Base-by-base conservation (phyloP, 768 basidiomycete species). In the Tephrocybe sp. region DNA sequence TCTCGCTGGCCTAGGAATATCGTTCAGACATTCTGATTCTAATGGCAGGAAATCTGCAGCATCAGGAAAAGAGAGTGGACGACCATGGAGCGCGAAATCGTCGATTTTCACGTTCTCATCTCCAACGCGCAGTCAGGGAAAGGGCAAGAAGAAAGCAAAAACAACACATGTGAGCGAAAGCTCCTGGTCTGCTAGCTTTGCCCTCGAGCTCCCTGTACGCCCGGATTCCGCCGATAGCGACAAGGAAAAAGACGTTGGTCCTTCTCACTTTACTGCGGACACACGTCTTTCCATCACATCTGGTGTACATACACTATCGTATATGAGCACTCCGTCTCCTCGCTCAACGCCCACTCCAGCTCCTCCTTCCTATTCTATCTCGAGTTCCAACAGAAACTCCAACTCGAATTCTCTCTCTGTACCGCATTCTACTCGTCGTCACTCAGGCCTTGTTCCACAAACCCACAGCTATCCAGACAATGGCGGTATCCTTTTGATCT, bases 1-100 rank as follows among this genome's bases (percentile, higher is more conserved):
- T n/a, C 55, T 65, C 13, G 63, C 65, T 16, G 13, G 38, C 20
- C 54, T 77, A 4, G 73, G 73, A 2, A 66, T 79, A 26, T 60
- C 65, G 9, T 78, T 77, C 56, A 61, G 73, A 30, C 73, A 76
- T 60, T 74, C 76, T 3, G 66, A 54, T 49, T 59, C 61, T 7
- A 60, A 62, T 16, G 59, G 56, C 16, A 62, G 49, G 31, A 65
- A 57, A 34, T 46, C 45, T 10, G 38, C 62, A 39, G 13, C 11
- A 50, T 43, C 49, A 12, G 46, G 54, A 17, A 54, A 53, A 8
- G 52, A 45, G 34, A 59, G 54, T 33, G 60, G 46, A n/a, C n/a
- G n/a, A 33, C 38, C 26, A n/a, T 20, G 38, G 47, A 66, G 66
- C 52, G 47, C 63, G 16, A 62, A 62, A 19, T 66, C 67, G 9